Conservation (phyloP, 768 basidiomycete genomes). For the Leucocoprinus leucothites region DNA sequence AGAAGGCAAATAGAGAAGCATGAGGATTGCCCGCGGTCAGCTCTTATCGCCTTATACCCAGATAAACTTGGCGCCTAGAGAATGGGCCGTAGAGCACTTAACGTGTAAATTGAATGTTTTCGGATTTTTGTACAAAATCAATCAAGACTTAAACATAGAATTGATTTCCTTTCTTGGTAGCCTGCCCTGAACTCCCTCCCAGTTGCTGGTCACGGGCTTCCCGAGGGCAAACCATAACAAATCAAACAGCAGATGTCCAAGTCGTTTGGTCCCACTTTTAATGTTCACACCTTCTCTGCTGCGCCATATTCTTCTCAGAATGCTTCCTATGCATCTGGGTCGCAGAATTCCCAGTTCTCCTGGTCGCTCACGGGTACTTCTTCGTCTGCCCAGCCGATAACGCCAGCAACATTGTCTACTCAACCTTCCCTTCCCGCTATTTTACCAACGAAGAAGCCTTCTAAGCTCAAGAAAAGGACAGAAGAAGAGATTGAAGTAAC, state of each 20-base stretch:
- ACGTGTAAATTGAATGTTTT: not conserved
- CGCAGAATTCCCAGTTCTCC: conserved; percentile 12
- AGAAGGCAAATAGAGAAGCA: not conserved
- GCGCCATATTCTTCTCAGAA: conserved; percentile 19
- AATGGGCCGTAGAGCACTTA: not conserved
- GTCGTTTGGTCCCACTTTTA: conserved; percentile 23
- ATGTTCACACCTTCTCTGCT: conserved; percentile 22
- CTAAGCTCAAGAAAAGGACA: conserved; percentile 35
- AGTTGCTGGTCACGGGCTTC: conserved; percentile 33
- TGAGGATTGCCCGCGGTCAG: not conserved
- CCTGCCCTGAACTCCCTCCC: conserved; percentile 35
- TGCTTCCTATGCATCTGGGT: conserved; percentile 7
- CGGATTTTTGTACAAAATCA: not conserved
- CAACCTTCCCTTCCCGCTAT: conserved; percentile 2
- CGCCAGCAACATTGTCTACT: not conserved
- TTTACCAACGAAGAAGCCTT: conserved; percentile 18
- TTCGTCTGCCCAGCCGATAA: not conserved
- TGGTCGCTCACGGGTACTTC: conserved; percentile 11
- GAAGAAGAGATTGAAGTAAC: conserved; percentile 51
- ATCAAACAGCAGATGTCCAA: conserved; percentile 41
- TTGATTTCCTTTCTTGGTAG: conserved; percentile 7
- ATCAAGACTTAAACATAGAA: not conserved
- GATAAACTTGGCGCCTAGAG: not conserved
- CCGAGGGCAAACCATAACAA: conserved; percentile 35
- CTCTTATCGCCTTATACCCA: not conserved